These are phyloP conservation scores for Penicillium sumatraense DNA, from an alignment of 2,329 filamentous ascomycete species.

Conservation along the genomic window DNA sequence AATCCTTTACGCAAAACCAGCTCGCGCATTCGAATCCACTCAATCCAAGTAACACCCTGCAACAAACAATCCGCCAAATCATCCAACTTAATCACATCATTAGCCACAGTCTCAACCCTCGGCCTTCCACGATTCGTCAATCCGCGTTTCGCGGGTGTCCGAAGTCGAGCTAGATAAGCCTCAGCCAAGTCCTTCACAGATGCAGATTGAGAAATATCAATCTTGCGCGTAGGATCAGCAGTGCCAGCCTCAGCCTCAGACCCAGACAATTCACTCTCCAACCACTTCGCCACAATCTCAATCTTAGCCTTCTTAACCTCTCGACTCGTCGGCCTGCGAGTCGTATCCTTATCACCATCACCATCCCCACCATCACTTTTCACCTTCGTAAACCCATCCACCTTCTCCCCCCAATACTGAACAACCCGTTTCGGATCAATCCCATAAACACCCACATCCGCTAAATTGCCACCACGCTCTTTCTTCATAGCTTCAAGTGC, in stretches of 20 bases:
- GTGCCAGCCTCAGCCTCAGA: slow-evolving; percentile 19
- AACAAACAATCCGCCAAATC: slow-evolving; percentile 80
- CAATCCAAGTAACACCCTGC: slow-evolving; percentile 76
- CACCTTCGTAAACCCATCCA: neutral
- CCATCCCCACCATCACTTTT: no score
- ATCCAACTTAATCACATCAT: slow-evolving; percentile 66
- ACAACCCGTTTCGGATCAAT: slow-evolving; percentile 61
- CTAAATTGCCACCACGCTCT: slow-evolving; percentile 35
- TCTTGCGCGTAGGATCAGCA: slow-evolving; percentile 15
- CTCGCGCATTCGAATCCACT: slow-evolving; percentile 64
- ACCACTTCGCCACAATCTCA: slow-evolving; percentile 62
- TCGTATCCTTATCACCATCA: slow-evolving; percentile 2
- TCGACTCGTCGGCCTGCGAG: slow-evolving; percentile 16
- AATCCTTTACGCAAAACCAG: slow-evolving; percentile 30
- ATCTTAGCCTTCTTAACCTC: slow-evolving; percentile 63
- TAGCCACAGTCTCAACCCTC: slow-evolving; percentile 4
- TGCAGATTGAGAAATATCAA: slow-evolving; percentile 18
- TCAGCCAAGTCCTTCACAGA: slow-evolving; percentile 27
- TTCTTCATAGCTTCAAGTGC: slow-evolving; percentile 62
- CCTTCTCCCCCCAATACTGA: slow-evolving; percentile 54
- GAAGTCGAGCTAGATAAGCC: slow-evolving; percentile 36
- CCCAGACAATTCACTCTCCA: slow-evolving; percentile 33
- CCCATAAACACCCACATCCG: slow-evolving; percentile 49
- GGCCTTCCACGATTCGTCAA: slow-evolving; percentile 1
- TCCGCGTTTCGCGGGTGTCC: slow-evolving; percentile 18